A percentile compares a stretch with the other conserved stretches of the same genome.
phyloP scores from a whole-genome alignment of 345 rosid genomes.

The Pseudoturritis turrita region DNA sequence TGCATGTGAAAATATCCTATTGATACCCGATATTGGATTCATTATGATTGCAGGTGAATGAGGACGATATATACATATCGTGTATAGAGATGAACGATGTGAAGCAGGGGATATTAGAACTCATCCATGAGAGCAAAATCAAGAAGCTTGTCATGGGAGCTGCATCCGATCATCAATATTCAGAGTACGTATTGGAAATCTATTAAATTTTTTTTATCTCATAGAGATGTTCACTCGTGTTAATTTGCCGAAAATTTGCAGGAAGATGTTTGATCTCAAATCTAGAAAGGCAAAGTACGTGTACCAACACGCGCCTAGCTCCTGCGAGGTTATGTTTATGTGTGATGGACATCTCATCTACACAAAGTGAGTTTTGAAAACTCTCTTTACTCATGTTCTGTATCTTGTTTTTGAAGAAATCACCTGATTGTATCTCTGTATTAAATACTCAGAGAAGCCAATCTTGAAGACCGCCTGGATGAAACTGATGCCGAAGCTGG shows the following conservation, averaged over 20 bases:
- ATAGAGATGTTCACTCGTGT: background rate
- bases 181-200: conserved; percentile 33
- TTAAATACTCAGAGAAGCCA: conserved; percentile 20
- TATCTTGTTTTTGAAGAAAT: conserved; percentile 4
- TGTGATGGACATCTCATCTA: conserved; percentile 46
- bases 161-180: conserved; percentile 53
- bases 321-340: conserved; percentile 53
- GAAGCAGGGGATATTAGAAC: conserved; percentile 67
- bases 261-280: conserved; percentile 48
- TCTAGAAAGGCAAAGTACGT: conserved; percentile 64
- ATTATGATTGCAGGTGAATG: conserved; percentile 39
- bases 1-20: background rate
- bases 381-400: background rate
- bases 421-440: conserved; percentile 1
- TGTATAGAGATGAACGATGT: conserved; percentile 47
- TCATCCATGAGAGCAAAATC: conserved; percentile 42
- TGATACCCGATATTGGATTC: background rate
- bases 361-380: conserved; percentile 37
- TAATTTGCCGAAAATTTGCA: conserved; percentile 33
- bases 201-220: background rate
- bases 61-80: conserved; percentile 35
- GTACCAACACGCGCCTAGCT: conserved; percentile 39
- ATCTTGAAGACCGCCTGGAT: conserved; percentile 9
- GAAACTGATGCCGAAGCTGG: conserved; percentile 12
- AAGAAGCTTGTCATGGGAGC: conserved; percentile 78